phyloP scores from a whole-genome alignment of 345 rosid species.

The Isatis tinctoria region DNA sequence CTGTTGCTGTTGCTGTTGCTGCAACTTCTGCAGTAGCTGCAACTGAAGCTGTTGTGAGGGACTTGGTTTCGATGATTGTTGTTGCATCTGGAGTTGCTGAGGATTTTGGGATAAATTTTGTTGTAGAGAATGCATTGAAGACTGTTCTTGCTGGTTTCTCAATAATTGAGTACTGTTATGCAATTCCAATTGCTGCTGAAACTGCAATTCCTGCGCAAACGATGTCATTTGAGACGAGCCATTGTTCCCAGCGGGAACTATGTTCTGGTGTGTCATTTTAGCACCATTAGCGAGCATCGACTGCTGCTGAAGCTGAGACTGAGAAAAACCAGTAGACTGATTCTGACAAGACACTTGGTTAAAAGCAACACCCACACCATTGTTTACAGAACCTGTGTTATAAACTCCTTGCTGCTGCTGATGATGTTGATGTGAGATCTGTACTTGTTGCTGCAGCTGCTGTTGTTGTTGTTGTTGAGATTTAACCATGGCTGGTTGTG shows the following conservation, averaged over 20 bases:
- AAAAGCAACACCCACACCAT: slow-evolving; percentile 36
- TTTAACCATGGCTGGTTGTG: slow-evolving; percentile 53
- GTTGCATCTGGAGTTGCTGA: slow-evolving; percentile 56
- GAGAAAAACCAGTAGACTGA: slow-evolving; percentile 30
- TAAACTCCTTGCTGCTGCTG: slow-evolving; percentile 31
- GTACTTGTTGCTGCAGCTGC: slow-evolving; percentile 43
- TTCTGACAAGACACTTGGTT: slow-evolving; percentile 40
- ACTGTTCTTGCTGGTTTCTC: slow-evolving; percentile 66
- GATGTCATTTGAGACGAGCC: slow-evolving; percentile 50
- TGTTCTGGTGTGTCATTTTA: slow-evolving; percentile 43
- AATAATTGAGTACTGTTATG: slow-evolving; percentile 43
- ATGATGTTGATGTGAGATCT: slow-evolving; percentile 40
- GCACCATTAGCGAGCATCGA: slow-evolving; percentile 46
- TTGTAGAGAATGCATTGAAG: slow-evolving; percentile 49
- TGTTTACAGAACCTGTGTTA: slow-evolving; percentile 38
- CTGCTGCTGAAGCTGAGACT: slow-evolving; percentile 44
- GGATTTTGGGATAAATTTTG: slow-evolving; percentile 54
- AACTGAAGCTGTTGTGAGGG: slow-evolving; percentile 77
- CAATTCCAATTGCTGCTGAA: slow-evolving; percentile 65
- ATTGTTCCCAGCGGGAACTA: slow-evolving; percentile 37
- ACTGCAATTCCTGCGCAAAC: slow-evolving; percentile 56
- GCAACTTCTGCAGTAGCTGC: slow-evolving; percentile 71
- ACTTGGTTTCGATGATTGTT: slow-evolving; percentile 53
- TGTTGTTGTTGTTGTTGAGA: slow-evolving; percentile 75
- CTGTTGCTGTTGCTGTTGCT: slow-evolving; percentile 50